Conservation (phyloP, 164 flowering plant genomes). For the Paratinospora sagittata region DNA sequence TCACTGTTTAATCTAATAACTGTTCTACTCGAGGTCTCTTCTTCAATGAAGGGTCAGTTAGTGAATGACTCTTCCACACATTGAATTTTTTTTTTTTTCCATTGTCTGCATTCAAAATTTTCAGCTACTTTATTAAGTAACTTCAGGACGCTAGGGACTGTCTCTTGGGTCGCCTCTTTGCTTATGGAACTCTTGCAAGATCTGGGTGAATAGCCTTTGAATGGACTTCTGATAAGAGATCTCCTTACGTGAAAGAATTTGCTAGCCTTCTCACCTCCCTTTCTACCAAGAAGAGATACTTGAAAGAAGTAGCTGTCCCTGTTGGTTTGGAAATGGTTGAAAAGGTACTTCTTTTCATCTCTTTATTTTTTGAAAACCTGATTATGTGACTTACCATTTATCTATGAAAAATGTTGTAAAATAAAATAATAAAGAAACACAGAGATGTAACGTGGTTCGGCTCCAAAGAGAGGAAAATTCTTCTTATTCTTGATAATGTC, state of each 20-base stretch:
- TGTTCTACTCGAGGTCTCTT: conserved; percentile 64
- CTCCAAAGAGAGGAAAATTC: no score
- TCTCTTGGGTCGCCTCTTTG: conserved; percentile 84
- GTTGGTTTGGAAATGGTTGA: conserved; percentile 67
- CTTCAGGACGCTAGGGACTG: conserved; percentile 80
- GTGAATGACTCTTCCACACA: conserved; percentile 2
- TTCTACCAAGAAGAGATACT: conserved; percentile 74
- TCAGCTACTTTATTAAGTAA: conserved; percentile 15
- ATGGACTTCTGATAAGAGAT: conserved; percentile 43
- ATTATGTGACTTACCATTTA: background rate
- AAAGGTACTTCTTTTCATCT: conserved; percentile 40
- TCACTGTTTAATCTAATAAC: conserved; percentile 63
- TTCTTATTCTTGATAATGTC: no score
- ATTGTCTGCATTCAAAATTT: background rate
- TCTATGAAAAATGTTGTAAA: no score
- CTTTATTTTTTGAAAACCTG: background rate
- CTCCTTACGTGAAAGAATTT: conserved; percentile 55
- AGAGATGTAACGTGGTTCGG: no score
- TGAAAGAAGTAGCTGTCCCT: conserved; percentile 78
- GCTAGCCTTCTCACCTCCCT: conserved; percentile 47
- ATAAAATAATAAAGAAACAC: no score
- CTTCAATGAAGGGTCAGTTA: conserved; percentile 99
- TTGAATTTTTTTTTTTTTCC: background rate
- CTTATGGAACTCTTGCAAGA: conserved; percentile 85
- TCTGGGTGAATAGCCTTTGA: conserved; percentile 68